A percentile compares a stretch with the other conserved stretches of the same genome.
phyloP scores from a whole-genome alignment of 176 grass and related monocot species.

The Cymbopogon citratus region DNA sequence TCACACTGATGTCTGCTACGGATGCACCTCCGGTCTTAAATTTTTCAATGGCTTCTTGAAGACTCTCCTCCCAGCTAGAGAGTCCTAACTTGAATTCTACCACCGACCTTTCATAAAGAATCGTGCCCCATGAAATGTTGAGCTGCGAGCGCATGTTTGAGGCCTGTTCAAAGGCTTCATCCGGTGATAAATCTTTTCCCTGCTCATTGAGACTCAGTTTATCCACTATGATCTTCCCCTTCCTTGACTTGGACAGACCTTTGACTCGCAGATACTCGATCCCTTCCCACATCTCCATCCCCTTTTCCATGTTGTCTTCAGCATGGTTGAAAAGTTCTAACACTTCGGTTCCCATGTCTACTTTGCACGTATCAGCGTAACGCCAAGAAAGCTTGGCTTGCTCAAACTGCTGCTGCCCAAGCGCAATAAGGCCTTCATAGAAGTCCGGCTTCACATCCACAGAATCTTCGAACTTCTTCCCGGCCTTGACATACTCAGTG shows the following conservation, averaged over 20 bases:
- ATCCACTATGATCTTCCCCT: constrained; percentile 39
- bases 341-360: constrained; percentile 57
- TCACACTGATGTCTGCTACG: constrained; percentile 57
- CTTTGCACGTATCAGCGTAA: constrained; percentile 57
- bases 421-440: constrained; percentile 71
- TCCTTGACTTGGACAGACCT: constrained; percentile 54
- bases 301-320: constrained; percentile 78
- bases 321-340: constrained; percentile 80
- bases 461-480: constrained; percentile 62
- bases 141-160: constrained; percentile 73
- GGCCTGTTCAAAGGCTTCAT: constrained; percentile 60
- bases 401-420: constrained; percentile 78
- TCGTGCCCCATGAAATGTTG: constrained; percentile 86
- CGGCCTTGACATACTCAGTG: constrained; percentile 66
- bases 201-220: constrained; percentile 50
- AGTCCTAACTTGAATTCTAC: constrained; percentile 80
- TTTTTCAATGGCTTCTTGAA: constrained; percentile 74
- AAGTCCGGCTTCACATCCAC: constrained; percentile 79
- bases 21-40: constrained; percentile 69
- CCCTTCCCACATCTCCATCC: constrained; percentile 77
- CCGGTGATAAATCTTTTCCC: constrained; percentile 39
- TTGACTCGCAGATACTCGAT: constrained; percentile 57
- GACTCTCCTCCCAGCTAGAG: constrained; percentile 73
- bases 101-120: constrained; percentile 87
- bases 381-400: constrained; percentile 90